Base-by-base conservation (phyloP, 805 yeast genomes). In the Lipomyces spencermartinsiae region DNA sequence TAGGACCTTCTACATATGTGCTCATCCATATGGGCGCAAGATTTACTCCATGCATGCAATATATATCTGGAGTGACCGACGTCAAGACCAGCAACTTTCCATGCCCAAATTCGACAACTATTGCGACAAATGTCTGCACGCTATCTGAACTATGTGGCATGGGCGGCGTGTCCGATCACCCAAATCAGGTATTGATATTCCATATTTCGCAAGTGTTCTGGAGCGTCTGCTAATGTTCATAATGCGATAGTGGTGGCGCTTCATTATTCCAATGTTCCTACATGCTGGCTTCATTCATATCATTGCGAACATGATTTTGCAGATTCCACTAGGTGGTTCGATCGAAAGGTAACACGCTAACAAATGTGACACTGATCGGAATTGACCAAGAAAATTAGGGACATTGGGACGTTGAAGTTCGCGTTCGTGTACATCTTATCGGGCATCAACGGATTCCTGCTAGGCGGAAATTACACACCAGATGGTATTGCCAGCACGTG, bases 261-360 rank as follows among this genome's bases (percentile, higher is more conserved):
- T 89, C 56, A 79, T 89, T 57, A 84, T 86, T n/a, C 91, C 93
- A 0, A 87, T 89, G 12, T 89, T 89, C 72, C 74, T 89, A 63
- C 93, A 89, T 75, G 92, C 93, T 3, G 93, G 93, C 0, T 83
- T 89, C 71, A 75, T 89, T 58, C 93, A 89, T 75, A 88, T 89
- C 54, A 74, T 85, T 25, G 86, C 87, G 81, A 89, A 89, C 74
- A 74, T 89, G 73, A 67, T 87, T 29, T 76, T 89, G 33, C 93
- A 89, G 76, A 74, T 87, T 22, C 78, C 84, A n/a, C 81, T 87
- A 78, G 93, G 92, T 0, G 77, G 84, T 7, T 82, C 85, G 31
- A 82, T 88, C 10, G 93, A 89, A 76, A 77, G 82, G 63, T 73
- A 64, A 12, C 12, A 34, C 43, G 25, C 33, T 5, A 25, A 14